A percentile compares a stretch with the other conserved stretches of the same genome.
Conservation (phyloP, 2,329 filamentous ascomycete genomes). For the Paecilomyces variotii region DNA sequence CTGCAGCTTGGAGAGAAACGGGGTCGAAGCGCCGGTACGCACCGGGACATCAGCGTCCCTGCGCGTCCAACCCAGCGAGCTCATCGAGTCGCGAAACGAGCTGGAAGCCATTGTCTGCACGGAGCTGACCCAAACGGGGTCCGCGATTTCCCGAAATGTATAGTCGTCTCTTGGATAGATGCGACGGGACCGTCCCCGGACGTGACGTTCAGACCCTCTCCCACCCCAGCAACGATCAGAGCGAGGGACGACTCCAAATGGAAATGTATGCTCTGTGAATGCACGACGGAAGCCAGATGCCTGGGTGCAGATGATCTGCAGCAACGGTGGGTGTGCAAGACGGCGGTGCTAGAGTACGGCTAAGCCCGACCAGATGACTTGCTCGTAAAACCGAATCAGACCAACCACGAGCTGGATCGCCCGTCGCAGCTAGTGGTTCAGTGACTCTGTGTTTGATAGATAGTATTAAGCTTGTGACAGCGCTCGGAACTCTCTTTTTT, state of each 20-base stretch:
- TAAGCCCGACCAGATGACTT: conserved; percentile 27
- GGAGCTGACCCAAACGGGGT: not conserved
- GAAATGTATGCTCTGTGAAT: conserved; percentile 37
- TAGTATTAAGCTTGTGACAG: conserved; percentile 16
- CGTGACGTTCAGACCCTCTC: conserved; percentile 5
- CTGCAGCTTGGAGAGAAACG: conserved; percentile 71
- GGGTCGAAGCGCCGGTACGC: conserved; percentile 59
- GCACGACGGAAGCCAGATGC: conserved; percentile 25
- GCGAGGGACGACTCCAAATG: conserved; percentile 13
- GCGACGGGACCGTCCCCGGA: not conserved
- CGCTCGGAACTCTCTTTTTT: not conserved
- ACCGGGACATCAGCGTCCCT: conserved; percentile 69
- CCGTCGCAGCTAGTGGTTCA: conserved; percentile 2
- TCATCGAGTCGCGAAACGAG: conserved; percentile 90
- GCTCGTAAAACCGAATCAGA: conserved; percentile 12
- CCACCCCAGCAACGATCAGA: conserved; percentile 2
- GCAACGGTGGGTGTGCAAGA: conserved; percentile 16
- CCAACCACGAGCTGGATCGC: conserved; percentile 5
- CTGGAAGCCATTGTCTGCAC: conserved; percentile 63
- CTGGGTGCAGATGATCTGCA: conserved; percentile 47
- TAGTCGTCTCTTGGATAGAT: not conserved
- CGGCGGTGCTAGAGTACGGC: conserved; percentile 13
- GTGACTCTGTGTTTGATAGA: not conserved
- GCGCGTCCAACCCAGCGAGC: conserved; percentile 88
- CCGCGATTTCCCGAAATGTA: not conserved